Evolutionary conservation across 352 stramenopile species (phyloP).

Genomic region (Thraustochytrium striatum): DNA sequence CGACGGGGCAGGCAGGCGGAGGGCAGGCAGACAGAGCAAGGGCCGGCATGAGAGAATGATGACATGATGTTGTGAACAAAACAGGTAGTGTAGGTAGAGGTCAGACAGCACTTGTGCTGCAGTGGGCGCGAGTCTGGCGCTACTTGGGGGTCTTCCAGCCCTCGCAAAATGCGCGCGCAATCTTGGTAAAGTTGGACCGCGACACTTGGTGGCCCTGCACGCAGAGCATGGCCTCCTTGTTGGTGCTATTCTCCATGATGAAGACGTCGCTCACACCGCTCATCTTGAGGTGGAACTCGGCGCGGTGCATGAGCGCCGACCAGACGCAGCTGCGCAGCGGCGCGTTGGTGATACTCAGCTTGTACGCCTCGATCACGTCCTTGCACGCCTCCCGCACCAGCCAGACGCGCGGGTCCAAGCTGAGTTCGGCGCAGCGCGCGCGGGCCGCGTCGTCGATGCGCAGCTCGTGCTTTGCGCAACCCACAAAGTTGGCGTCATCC

Average conservation of each 20-base stretch:
- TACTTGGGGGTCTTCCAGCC: conserved; percentile 25
- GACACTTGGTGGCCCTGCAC: conserved; percentile 30
- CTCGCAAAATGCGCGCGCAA: conserved; percentile 37
- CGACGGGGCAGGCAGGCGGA: not conserved
- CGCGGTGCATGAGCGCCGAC: conserved; percentile 41
- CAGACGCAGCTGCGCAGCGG: conserved; percentile 36
- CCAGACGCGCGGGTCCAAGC: conserved; percentile 5
- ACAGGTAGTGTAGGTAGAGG: too few relatives aligned
- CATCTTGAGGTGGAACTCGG: conserved; percentile 32
- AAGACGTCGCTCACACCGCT: not conserved
- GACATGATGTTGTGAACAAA: not conserved
- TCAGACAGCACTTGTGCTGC: too few relatives aligned
- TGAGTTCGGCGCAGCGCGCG: not conserved
- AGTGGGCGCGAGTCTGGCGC: not conserved
- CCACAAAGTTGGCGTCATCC: conserved; percentile 38
- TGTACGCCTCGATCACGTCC: conserved; percentile 29
- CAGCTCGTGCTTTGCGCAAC: not conserved
- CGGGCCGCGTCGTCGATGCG: not conserved
- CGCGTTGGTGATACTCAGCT: conserved; percentile 21
- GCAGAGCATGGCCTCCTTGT: conserved; percentile 26
- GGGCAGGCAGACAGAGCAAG: not conserved
- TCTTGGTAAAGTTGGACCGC: conserved; percentile 45
- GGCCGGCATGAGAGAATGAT: not conserved
- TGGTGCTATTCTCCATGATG: conserved; percentile 30
- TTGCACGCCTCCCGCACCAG: conserved; percentile 39